Base-by-base conservation (phyloP, 2,329 filamentous ascomycete species). In the Ophiostoma quercus region DNA sequence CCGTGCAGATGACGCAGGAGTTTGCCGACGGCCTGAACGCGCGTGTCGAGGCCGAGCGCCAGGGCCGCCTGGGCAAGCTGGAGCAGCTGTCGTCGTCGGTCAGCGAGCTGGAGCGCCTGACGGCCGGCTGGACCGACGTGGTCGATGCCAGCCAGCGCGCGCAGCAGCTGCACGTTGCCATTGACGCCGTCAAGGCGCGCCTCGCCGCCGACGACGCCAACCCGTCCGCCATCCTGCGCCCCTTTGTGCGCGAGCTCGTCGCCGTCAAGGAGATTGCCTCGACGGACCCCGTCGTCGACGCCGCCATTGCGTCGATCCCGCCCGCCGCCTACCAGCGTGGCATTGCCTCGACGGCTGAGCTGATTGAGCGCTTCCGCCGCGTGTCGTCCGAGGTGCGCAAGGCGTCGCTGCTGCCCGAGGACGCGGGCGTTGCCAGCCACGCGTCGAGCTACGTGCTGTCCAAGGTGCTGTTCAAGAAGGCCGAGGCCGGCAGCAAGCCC, bases 291-390 rank as follows among this genome's bases (percentile, higher is more conserved):
- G 90, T 98, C 6, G 92, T 99, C 71, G 90, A 92, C 75, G 94
- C 94, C 3, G 95, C 95, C 71, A 96, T 99, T 76, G 91, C 92
- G n/a, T 96, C 93, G 39, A 96, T 99, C 80, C 96, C 96, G 83
- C 95, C 95, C 2, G 83, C 87, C 12, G 92, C 95, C 25, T 99
- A 99, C 83, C 95, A 98, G 81, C 90, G 90, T 70, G 95, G 95
- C 71, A 89, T 99, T 71, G 88, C 93, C 32, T 92, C 91, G 16
- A 84, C 91, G 0, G 85, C 93, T 29, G 92, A 96, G 79, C 87
- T 99, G 43, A 91, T 98, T 74, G 95, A 99, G 80, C 90, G 95
- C 73, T 99, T 99, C 89, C 90, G 95, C 62, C 91, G 93, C 67
- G 95, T 99, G 19, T 92, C 95, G 1, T 83, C 84, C 70, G 95